Evolutionary conservation across 257 asterid genomes (phyloP), one percentile per base, ranked within the genome.

Genomic region (Solanum rostratum): DNA sequence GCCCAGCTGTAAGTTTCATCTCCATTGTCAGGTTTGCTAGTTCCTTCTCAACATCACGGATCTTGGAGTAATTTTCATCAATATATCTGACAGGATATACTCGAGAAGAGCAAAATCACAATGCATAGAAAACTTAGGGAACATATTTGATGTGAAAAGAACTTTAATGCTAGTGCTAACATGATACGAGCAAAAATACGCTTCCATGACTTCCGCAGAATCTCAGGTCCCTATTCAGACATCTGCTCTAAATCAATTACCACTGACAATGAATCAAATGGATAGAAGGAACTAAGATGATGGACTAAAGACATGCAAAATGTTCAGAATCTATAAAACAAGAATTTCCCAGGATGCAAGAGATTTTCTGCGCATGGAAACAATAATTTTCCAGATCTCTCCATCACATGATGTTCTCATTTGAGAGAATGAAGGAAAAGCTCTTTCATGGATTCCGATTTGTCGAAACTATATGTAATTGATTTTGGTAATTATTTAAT

Each of bases 31-130:
- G 97, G 86, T 91, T 93, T 20, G 91, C 85, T 81, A 95, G 86
- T 92, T 96, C 99, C 46, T 98, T 91, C 85, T 96, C 99, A 84
- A 96, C 98, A 92, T 96, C 98, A 79, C 98, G 98, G 89, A 96
- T 96, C 93, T 92, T 94, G 82, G 98, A 85, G 87, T 95, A 95
- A 85, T 95, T 96, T 87, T 95, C 98, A 30, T 91, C 97, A 82
- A 96, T 96, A 90, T 95, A 96, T 93, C 99, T 96, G 89, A 84
- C 71, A 57, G 85, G 87, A 83, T 41, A 79, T 70, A 84, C 60
- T 59, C 14, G 71, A 62, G 71, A 84, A 18, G 80, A 84, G 33
- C 69, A 84, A 70, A 39, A 86, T 81, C 18, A 14, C 15, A 27
- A 76, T 16, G 62, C 82, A 76, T 43, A 43, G 80, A 71, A 76